Base-by-base conservation (phyloP, 2,329 filamentous ascomycete species). In the Cadophora gregata region DNA sequence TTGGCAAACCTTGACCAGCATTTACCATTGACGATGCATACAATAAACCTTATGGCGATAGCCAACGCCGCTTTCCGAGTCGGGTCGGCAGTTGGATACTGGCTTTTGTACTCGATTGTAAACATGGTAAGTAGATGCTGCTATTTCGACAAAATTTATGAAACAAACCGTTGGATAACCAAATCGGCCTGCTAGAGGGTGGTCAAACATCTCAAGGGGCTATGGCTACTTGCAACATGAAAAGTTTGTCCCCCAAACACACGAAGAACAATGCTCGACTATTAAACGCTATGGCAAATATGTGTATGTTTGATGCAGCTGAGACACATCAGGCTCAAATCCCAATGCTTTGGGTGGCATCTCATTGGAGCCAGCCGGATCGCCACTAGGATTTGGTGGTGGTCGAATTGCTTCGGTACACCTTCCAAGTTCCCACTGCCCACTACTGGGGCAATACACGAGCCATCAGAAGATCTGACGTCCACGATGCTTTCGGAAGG, bases 261-360 rank as follows among this genome's bases (percentile, higher is more conserved):
- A 31, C 56, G 38, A 31, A n/a, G 14, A 10, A 31, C 47, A 19
- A 12, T 16, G 19, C 38, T 51, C 31, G 12, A 36, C 38, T 36
- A 61, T 65, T 61, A 62, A 48, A 42, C 58, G n/a, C n/a, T n/a
- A 47, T 38, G 25, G 55, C 16, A 60, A 62, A 56, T 31, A 36
- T 3, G 19, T 47, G n/a, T 21, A 21, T 42, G 38, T 42, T 47
- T 47, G 42, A 21, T 47, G n/a, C 42, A 19, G n/a, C 21, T 53
- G 66, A 68, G 59, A 65, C 63, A 62, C 9, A 48, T 62, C 51
- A 62, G 62, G 62, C 62, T 59, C 33, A 27, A 50, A 51, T 58
- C 21, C 62, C 62, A 51, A 42, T 29, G 47, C 19, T 48, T 68
- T 59, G 66, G 59, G n/a, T n/a, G n/a, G 59, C 59, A 25, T 55